These are phyloP conservation scores for Mrakia gelida DNA, from an alignment of 768 basidiomycete genomes.

Conservation along the genomic window DNA sequence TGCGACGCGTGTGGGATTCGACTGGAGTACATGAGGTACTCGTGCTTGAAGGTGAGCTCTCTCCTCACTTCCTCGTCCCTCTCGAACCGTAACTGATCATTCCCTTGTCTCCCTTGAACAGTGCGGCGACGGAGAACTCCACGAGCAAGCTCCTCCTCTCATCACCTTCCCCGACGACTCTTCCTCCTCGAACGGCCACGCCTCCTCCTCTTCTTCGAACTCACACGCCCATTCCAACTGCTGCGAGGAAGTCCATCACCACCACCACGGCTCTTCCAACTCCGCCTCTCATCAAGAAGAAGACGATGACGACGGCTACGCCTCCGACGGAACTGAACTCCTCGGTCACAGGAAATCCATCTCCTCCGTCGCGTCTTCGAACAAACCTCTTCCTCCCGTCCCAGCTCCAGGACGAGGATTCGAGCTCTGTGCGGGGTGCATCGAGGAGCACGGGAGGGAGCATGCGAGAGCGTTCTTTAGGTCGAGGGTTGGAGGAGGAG, in stretches of 20 bases:
- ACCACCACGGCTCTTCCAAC: conserved; percentile 1
- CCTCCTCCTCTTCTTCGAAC: background rate
- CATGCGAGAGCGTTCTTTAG: conserved; percentile 50
- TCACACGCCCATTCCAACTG: background rate
- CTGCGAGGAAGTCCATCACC: conserved; percentile 9
- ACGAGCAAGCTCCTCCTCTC: conserved; percentile 15
- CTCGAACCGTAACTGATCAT: background rate
- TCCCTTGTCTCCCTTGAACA: background rate
- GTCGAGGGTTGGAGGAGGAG: background rate
- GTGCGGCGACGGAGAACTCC: conserved; percentile 15
- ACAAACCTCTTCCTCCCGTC: background rate
- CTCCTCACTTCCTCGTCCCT: background rate
- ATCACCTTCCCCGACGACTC: conserved; percentile 3
- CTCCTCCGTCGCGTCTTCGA: background rate
- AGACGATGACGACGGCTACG: conserved; percentile 32
- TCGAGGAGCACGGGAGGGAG: conserved; percentile 68
- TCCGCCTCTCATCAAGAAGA: background rate
- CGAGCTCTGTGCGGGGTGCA: conserved; percentile 77
- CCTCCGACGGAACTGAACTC: conserved; percentile 29
- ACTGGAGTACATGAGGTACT: conserved; percentile 79
- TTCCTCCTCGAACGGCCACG: background rate
- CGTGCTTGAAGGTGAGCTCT: conserved; percentile 66
- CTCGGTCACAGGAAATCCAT: conserved; percentile 20
- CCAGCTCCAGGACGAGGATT: conserved; percentile 52
- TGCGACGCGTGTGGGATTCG: conserved; percentile 76